These are phyloP conservation scores for Paradendryphiella salina DNA, from an alignment of 2,329 filamentous ascomycete genomes.

Conservation along the genomic window DNA sequence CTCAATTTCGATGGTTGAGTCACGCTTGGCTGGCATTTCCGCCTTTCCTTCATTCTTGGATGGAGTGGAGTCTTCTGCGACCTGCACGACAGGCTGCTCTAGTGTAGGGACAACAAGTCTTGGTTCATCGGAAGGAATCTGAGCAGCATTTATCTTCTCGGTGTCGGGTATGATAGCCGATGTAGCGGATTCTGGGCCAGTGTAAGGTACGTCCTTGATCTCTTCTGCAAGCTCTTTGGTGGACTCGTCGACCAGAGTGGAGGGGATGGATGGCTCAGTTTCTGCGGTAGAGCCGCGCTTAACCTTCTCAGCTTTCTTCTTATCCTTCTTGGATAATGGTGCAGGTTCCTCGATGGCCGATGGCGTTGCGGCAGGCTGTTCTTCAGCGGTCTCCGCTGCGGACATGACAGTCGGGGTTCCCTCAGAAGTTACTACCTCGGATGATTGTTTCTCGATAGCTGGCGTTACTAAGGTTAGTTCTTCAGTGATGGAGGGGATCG, in stretches of 20 bases:
- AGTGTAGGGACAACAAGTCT: background rate
- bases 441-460: too few relatives aligned
- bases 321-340: constrained; percentile 21
- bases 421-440: too few relatives aligned
- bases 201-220: background rate
- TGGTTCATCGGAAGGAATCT: background rate
- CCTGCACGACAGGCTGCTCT: background rate
- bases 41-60: constrained; percentile 31
- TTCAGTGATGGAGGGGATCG: too few relatives aligned
- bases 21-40: constrained; percentile 26
- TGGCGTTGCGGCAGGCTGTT: too few relatives aligned
- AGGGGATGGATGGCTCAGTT: constrained; percentile 6
- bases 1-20: constrained; percentile 7
- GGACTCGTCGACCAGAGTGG: constrained; percentile 8
- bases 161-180: background rate
- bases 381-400: too few relatives aligned
- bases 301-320: constrained; percentile 30
- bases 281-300: constrained; percentile 22
- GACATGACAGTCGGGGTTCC: too few relatives aligned
- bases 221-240: constrained; percentile 5
- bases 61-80: constrained; percentile 10
- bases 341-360: background rate
- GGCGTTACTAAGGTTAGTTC: too few relatives aligned
- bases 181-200: background rate
- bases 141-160: background rate